A percentile compares a stretch with the other conserved stretches of the same genome.
These are phyloP conservation scores for Cydonia oblonga DNA, from an alignment of 331 rosid species.

Conservation along the genomic window DNA sequence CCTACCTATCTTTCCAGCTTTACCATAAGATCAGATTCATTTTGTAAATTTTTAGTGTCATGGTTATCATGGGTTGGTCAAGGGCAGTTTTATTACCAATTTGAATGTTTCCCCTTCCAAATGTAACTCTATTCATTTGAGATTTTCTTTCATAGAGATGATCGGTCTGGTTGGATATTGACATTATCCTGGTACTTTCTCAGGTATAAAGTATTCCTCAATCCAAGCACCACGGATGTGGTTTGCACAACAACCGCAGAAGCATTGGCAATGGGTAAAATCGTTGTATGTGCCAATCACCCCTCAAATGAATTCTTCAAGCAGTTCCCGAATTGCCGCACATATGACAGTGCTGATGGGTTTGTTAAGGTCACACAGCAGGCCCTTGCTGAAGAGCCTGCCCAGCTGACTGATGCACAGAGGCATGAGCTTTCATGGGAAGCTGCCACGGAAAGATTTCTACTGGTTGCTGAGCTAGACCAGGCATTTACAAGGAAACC, in stretches of 20 bases:
- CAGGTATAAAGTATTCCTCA: conserved; percentile 81
- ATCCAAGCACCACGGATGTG: conserved; percentile 95
- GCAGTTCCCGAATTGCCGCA: conserved; percentile 79
- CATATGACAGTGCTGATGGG: conserved; percentile 29
- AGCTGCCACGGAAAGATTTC: conserved; percentile 80
- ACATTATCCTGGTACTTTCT: conserved; percentile 1
- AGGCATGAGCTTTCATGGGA: conserved; percentile 72
- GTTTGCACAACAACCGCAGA: conserved; percentile 92
- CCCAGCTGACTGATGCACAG: conserved; percentile 45
- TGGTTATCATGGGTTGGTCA: not conserved
- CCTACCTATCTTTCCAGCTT: not conserved
- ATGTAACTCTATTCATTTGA: not conserved
- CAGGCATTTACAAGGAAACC: conserved; percentile 11
- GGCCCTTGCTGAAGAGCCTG: conserved; percentile 58
- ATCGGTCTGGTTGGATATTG: not conserved
- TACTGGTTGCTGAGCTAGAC: conserved; percentile 45
- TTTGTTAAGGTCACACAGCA: conserved; percentile 48
- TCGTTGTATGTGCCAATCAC: conserved; percentile 75
- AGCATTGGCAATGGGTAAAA: conserved; percentile 93
- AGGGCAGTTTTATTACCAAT: not conserved
- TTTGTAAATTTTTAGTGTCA: not conserved
- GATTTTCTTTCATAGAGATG: not conserved
- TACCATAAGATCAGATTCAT: not conserved
- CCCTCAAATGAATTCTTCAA: conserved; percentile 87
- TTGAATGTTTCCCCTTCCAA: not conserved